Conservation (phyloP, 1,284 basidiomycete species). For the Anthracocystis panici-leucophaei region DNA sequence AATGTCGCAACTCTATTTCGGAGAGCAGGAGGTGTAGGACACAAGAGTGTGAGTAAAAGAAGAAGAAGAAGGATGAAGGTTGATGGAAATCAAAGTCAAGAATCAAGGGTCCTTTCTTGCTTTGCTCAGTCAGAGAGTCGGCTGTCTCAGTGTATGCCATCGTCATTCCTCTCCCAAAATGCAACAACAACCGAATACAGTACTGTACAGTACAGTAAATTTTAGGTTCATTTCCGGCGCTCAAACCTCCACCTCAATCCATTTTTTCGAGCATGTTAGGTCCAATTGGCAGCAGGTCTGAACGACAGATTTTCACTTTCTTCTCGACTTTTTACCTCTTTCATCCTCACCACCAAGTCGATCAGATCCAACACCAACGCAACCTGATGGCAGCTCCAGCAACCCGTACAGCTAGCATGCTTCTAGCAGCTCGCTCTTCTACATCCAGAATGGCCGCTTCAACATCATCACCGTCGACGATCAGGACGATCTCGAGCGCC, state of each 20-base stretch:
- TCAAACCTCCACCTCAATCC: slow-evolving; percentile 1
- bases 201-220: too few species aligned
- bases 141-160: not conserved
- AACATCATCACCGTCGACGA: not conserved
- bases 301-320: slow-evolving; percentile 29
- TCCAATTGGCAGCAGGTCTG: not conserved
- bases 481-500: slow-evolving; percentile 18
- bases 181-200: too few species aligned
- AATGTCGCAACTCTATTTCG: not conserved
- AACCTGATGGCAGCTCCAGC: slow-evolving; percentile 4
- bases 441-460: slow-evolving; percentile 3
- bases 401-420: slow-evolving; percentile 10
- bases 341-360: not conserved
- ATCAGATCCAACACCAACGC: not conserved
- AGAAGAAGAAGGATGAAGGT: not conserved
- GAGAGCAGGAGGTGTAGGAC: not conserved
- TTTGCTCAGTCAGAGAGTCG: not conserved
- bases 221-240: not conserved
- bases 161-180: not conserved
- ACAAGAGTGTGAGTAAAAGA: not conserved
- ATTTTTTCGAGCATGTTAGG: not conserved
- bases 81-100: not conserved
- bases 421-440: slow-evolving; percentile 16
- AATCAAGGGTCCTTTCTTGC: not conserved
- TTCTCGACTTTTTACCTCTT: not conserved